Conservation (phyloP, 176 grass and related monocot species). For the Tillandsia leiboldiana region DNA sequence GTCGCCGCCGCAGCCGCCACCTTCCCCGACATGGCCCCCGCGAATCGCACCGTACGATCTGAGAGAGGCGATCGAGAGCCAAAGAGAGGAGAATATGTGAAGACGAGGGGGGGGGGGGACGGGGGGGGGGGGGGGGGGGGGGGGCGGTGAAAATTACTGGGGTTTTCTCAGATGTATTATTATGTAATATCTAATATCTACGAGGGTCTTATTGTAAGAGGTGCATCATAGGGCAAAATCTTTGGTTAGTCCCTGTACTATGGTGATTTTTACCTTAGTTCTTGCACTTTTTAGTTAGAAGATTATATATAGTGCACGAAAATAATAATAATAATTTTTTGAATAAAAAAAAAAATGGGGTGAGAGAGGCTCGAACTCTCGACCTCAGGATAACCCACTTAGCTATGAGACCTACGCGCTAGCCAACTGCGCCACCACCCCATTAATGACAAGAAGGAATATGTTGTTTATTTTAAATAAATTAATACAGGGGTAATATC, state of each 20-base stretch:
- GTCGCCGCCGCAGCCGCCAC: conserved; percentile 18
- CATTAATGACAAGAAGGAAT: too few relatives aligned
- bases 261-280: too few relatives aligned
- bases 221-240: not conserved
- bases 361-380: conserved; percentile 37
- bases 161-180: not conserved
- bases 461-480: too few relatives aligned
- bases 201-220: not conserved
- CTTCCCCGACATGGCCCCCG: conserved; percentile 34
- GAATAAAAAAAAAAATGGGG: conserved; percentile 3
- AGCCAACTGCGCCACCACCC: conserved; percentile 58
- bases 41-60: not conserved
- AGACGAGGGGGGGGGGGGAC: too few relatives aligned
- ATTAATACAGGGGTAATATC: too few relatives aligned
- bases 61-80: not conserved
- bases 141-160: not conserved
- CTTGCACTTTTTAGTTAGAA: too few relatives aligned
- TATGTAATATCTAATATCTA: not conserved
- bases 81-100: not conserved
- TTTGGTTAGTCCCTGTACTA: too few relatives aligned
- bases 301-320: too few relatives aligned
- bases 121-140: too few relatives aligned
- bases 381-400: conserved; percentile 24
- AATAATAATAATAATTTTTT: too few relatives aligned
- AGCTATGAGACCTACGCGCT: conserved; percentile 84